Evolutionary conservation across 495 filamentous ascomycete species (phyloP).

Genomic region (Penicillium paradoxum): DNA sequence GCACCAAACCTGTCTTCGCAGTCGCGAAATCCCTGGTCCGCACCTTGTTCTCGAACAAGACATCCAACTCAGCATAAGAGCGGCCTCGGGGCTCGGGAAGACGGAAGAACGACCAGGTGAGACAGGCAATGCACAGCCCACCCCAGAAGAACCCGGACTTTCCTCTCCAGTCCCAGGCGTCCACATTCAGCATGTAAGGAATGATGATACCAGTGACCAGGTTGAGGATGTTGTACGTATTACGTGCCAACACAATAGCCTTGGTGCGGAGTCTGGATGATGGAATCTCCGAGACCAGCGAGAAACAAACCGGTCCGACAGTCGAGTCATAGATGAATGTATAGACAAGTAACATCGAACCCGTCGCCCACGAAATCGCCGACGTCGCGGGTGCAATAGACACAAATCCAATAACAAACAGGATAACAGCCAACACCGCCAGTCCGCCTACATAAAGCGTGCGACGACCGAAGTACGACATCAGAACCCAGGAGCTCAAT

Average conservation of each 20-base stretch:
- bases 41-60: slow-evolving; percentile 34
- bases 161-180: slow-evolving; percentile 57
- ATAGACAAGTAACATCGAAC: slow-evolving; percentile 51
- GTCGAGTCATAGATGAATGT: slow-evolving; percentile 53
- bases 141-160: slow-evolving; percentile 68
- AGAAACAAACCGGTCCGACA: slow-evolving; percentile 58
- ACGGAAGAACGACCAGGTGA: slow-evolving; percentile 46
- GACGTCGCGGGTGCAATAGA: slow-evolving; percentile 45
- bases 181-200: slow-evolving; percentile 64
- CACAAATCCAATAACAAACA: slow-evolving; percentile 59
- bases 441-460: slow-evolving; percentile 51
- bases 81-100: slow-evolving; percentile 57
- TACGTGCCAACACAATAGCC: slow-evolving; percentile 58
- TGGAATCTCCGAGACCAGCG: slow-evolving; percentile 57
- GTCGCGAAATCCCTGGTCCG: slow-evolving; percentile 23
- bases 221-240: slow-evolving; percentile 52
- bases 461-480: slow-evolving; percentile 47
- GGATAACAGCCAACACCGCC: slow-evolving; percentile 38
- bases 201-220: slow-evolving; percentile 60
- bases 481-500: slow-evolving; percentile 23
- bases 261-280: slow-evolving; percentile 56
- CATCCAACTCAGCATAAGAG: slow-evolving; percentile 55
- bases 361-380: slow-evolving; percentile 47
- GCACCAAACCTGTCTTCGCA: slow-evolving; percentile 7
- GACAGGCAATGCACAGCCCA: slow-evolving; percentile 40